phyloP scores from a whole-genome alignment of 75 land plant species.

The Cryptomeria japonica region DNA sequence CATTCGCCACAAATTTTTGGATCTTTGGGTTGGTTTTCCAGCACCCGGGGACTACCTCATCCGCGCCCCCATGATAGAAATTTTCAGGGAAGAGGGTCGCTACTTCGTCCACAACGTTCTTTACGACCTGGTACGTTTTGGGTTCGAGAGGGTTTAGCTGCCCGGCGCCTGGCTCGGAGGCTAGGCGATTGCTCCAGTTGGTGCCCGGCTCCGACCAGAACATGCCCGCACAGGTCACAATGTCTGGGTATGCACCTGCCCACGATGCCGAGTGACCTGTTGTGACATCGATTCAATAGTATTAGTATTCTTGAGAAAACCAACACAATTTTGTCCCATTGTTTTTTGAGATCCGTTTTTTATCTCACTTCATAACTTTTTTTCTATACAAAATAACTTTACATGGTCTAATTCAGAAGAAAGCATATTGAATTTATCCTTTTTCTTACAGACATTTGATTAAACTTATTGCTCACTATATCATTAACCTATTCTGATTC shows the following conservation, averaged over 20 bases:
- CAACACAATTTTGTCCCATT: too few species aligned
- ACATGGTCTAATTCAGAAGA: too few species aligned
- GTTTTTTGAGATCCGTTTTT: too few species aligned
- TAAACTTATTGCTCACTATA: too few species aligned
- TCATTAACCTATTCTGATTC: too few species aligned
- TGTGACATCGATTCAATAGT: background rate
- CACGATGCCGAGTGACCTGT: constrained; percentile 95
- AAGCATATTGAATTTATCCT: too few species aligned
- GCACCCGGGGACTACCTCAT: constrained; percentile 76
- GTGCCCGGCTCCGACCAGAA: constrained; percentile 67
- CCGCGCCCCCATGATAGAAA: constrained; percentile 78
- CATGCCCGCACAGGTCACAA: constrained; percentile 78
- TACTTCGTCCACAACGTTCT: constrained; percentile 62
- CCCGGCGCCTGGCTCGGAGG: constrained; percentile 91
- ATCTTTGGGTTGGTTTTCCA: constrained; percentile 68
- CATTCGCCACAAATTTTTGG: constrained; percentile 33
- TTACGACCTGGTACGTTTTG: constrained; percentile 67
- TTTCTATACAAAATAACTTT: too few species aligned
- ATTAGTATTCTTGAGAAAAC: background rate
- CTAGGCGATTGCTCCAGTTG: constrained; percentile 43
- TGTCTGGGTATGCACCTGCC: constrained; percentile 90
- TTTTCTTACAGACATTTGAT: too few species aligned
- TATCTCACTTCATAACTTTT: too few species aligned
- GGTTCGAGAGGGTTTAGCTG: constrained; percentile 88
- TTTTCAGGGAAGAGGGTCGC: constrained; percentile 68